These are phyloP conservation scores for Oldenlandia corymbosa DNA, from an alignment of 257 asterid species.

Conservation along the genomic window DNA sequence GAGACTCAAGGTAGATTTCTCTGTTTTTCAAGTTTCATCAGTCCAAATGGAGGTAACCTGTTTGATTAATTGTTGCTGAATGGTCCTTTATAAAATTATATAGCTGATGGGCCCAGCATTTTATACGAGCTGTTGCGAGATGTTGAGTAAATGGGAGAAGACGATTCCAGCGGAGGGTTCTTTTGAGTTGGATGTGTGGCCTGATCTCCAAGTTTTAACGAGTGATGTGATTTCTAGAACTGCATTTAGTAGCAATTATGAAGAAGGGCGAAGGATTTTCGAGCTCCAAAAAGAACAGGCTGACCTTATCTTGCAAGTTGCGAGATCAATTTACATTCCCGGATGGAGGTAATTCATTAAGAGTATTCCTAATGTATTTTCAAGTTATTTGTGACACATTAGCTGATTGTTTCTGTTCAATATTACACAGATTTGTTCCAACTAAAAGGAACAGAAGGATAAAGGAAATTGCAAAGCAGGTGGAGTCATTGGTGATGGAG, in stretches of 20 bases:
- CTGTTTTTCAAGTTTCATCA: neutral
- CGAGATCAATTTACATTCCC: constrained; percentile 12
- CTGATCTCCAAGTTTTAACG: constrained; percentile 19
- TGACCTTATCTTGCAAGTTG: constrained; percentile 1
- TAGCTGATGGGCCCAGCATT: constrained; percentile 28
- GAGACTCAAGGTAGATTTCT: constrained; percentile 22
- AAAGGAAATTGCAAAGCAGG: constrained; percentile 12
- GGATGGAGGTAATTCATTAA: constrained; percentile 12
- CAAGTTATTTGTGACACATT: neutral
- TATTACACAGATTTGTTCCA: constrained; percentile 12
- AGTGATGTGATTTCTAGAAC: constrained; percentile 28
- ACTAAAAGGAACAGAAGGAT: constrained; percentile 20
- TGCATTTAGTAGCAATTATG: constrained; percentile 25
- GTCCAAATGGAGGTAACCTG: no score
- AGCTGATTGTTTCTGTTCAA: neutral
- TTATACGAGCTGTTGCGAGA: constrained; percentile 11
- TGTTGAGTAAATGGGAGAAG: constrained; percentile 23
- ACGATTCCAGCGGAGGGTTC: constrained; percentile 4
- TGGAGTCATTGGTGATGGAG: constrained; percentile 5
- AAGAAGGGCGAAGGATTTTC: constrained; percentile 21
- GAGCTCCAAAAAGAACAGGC: constrained; percentile 23
- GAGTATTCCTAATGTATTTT: neutral
- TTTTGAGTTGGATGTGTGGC: constrained; percentile 24
- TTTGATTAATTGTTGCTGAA: neutral
- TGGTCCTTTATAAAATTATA: neutral